Evolutionary conservation across 768 basidiomycete species (phyloP).

Genomic region (Kwoniella shandongensis): DNA sequence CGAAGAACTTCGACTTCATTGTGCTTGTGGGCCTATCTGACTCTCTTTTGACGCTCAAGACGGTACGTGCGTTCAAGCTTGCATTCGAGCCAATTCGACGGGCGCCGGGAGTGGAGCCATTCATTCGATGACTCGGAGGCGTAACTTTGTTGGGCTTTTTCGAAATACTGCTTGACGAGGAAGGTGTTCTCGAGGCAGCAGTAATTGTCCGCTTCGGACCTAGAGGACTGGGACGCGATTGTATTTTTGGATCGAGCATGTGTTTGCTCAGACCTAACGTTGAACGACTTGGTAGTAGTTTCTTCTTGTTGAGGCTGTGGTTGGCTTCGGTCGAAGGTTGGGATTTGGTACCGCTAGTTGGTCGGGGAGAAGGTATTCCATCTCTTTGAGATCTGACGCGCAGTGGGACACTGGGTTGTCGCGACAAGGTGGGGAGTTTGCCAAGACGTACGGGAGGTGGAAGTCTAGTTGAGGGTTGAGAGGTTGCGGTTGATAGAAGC

Average conservation of each 20-base stretch:
- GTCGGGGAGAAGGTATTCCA: too few species aligned
- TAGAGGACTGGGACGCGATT: background rate
- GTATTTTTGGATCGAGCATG: background rate
- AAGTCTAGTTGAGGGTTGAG: background rate
- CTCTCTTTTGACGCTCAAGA: too few species aligned
- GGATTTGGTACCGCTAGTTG: background rate
- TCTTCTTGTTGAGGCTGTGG: background rate
- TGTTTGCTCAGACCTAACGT: constrained; percentile 1
- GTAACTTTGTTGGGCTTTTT: too few species aligned
- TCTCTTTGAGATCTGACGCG: too few species aligned
- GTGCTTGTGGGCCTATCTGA: too few species aligned
- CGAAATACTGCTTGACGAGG: too few species aligned
- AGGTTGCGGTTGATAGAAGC: background rate
- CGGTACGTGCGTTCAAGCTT: too few species aligned
- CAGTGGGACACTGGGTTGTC: constrained; percentile 4
- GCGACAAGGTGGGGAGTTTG: background rate
- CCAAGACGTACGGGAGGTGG: constrained; percentile 1
- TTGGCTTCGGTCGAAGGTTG: background rate
- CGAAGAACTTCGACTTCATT: too few species aligned
- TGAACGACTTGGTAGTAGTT: constrained; percentile 12
- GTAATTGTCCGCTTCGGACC: constrained; percentile 6
- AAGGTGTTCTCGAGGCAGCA: too few species aligned
- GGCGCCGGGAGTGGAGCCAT: too few species aligned
- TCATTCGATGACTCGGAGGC: too few species aligned
- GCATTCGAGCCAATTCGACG: too few species aligned